Evolutionary conservation across 1,284 basidiomycete genomes (phyloP), one percentile per base, ranked within the genome.

Genomic region (Ceratobasidium sp.): DNA sequence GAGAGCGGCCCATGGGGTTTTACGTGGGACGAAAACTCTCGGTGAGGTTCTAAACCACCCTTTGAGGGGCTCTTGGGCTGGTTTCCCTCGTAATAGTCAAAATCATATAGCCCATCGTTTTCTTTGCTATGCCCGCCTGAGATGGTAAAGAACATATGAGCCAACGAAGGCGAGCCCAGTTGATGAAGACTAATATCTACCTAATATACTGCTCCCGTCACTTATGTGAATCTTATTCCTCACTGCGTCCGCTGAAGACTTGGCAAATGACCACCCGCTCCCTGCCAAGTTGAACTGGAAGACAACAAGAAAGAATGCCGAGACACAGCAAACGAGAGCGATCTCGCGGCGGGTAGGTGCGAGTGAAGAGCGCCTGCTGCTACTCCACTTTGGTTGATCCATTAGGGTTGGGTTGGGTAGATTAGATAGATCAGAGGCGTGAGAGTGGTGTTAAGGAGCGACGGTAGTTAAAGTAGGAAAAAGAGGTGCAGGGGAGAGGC

Each of bases 21-120:
- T 12, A 75, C 60, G 13, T 75, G 72, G 12, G 72, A 75, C 28
- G 72, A 75, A 53, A 75, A 75, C 72, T 75, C 72, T 10, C 72
- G 58, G 33, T 75, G 72, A 18, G 72, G 72, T 40, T n/a, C 39
- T 20, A 46, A 33, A 6, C 20, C 53, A 15, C 26, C 20, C 18
- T n/a, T 40, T 49, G 42, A 23, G 13, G 72, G 60, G 46, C 72
- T 64, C 28, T 63, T 40, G 55, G 69, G 49, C 42, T 46, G 63
- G 20, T 39, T 28, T 28, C 9, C 44, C 7, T 60, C 72, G 61
- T 75, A 75, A 64, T 58, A 75, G 61, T 64, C 72, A 75, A 58
- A 75, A 33, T 75, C 72, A 39, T 75, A 75, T 12, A 75, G 72
- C 1, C 71, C 58, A 18, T 75, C 72, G 40, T 75, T 61, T 10